Conservation (phyloP, 164 flowering plant genomes). For the Tetrastigma voinierianum region DNA sequence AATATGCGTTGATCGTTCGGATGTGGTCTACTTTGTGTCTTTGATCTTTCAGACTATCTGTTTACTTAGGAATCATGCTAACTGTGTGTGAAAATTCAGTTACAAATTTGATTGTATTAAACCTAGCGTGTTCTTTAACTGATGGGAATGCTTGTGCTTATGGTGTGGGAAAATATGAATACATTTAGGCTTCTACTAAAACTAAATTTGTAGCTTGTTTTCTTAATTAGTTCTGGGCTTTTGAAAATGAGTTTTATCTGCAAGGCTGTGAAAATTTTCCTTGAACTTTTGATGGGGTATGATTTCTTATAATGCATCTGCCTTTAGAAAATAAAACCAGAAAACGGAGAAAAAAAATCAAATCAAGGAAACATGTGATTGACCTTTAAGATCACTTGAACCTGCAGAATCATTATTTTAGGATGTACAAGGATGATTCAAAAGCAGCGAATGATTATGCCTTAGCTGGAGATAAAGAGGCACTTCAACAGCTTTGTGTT, state of each 20-base stretch:
- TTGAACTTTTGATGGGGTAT: too few species aligned
- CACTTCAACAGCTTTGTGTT: constrained; percentile 48
- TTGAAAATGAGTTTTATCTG: not conserved
- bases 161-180: not conserved
- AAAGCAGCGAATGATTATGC: constrained; percentile 48
- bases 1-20: too few species aligned
- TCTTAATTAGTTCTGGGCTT: not conserved
- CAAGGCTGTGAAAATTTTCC: not conserved
- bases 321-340: not conserved
- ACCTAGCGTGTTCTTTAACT: too few species aligned
- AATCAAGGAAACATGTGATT: not conserved
- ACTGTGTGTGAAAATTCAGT: too few species aligned
- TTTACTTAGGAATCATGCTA: too few species aligned
- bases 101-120: too few species aligned
- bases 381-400: constrained; percentile 1
- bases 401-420: constrained; percentile 63
- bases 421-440: constrained; percentile 52
- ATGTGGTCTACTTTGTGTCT: too few species aligned
- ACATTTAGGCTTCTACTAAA: not conserved
- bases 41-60: too few species aligned
- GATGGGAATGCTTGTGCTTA: not conserved
- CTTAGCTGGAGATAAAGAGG: constrained; percentile 41
- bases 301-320: not conserved
- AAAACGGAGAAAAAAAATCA: not conserved
- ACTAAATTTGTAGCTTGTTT: not conserved